A percentile compares a stretch with the other conserved stretches of the same genome.
Conservation (phyloP, 495 filamentous ascomycete species). For the Diplogelasinospora grovesii region DNA sequence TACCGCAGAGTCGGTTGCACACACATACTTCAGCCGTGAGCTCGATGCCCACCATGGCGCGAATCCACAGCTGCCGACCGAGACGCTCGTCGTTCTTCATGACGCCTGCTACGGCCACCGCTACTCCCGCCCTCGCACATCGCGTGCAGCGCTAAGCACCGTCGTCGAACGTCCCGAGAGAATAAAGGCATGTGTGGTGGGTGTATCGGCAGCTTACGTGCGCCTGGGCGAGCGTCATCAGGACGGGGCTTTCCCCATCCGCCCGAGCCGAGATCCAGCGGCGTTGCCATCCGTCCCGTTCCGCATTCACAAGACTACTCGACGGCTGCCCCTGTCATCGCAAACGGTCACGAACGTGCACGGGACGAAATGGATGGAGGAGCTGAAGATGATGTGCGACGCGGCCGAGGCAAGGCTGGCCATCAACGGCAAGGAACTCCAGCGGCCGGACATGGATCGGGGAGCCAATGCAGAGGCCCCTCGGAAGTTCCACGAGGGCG, state of each 20-base stretch:
- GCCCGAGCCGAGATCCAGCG: conserved; percentile 41
- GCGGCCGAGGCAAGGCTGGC: conserved; percentile 67
- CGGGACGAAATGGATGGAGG: conserved; percentile 83
- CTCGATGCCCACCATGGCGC: conserved; percentile 53
- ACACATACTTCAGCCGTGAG: conserved; percentile 62
- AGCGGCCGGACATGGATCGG: conserved; percentile 49
- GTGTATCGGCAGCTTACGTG: conserved; percentile 82
- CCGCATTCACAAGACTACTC: conserved; percentile 65
- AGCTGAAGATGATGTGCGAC: conserved; percentile 77
- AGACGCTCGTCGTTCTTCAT: conserved; percentile 77
- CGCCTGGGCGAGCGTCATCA: conserved; percentile 74
- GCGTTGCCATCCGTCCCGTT: conserved; percentile 63
- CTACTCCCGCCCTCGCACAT: conserved; percentile 72
- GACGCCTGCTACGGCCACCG: conserved; percentile 93
- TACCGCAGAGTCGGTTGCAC: conserved; percentile 64
- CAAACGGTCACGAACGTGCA: conserved; percentile 75
- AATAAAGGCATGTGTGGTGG: conserved; percentile 74
- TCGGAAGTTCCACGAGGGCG: conserved; percentile 65
- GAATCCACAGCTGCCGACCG: conserved; percentile 40
- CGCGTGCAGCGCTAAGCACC: conserved; percentile 53
- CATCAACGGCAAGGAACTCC: conserved; percentile 65
- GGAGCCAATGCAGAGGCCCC: conserved; percentile 38
- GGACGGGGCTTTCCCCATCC: conserved; percentile 59
- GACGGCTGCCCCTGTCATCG: conserved; percentile 58
- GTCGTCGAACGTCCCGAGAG: conserved; percentile 93